phyloP scores from a whole-genome alignment of 1,284 basidiomycete genomes.

The Ustilago xerochloae region DNA sequence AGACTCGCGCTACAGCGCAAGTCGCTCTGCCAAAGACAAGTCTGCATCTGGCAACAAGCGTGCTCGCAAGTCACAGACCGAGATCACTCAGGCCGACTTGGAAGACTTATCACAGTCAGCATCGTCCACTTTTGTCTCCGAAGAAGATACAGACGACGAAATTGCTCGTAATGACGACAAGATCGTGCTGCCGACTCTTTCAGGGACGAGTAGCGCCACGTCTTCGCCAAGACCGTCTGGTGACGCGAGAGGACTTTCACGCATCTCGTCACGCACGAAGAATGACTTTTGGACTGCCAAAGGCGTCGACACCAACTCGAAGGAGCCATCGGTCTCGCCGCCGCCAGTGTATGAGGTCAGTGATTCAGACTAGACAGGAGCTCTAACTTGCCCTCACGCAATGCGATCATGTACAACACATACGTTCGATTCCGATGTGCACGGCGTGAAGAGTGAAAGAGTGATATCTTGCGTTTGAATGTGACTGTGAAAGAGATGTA shows the following conservation, averaged over 20 bases:
- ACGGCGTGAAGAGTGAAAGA: not conserved
- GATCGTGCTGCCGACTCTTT: conserved; percentile 35
- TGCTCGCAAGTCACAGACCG: conserved; percentile 6
- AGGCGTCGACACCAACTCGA: conserved; percentile 23
- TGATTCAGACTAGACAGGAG: not conserved
- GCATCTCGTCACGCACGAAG: conserved; percentile 46
- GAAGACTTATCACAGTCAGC: conserved; percentile 47
- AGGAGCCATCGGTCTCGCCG: conserved; percentile 21
- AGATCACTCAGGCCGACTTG: conserved; percentile 39
- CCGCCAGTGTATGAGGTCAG: conserved; percentile 17
- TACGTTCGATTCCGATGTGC: not conserved
- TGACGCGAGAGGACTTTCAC: conserved; percentile 13
- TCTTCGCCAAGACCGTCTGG: conserved; percentile 18
- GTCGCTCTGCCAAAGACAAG: conserved; percentile 17
- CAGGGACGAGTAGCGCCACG: conserved; percentile 15
- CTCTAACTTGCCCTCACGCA: not conserved
- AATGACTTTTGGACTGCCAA: conserved; percentile 46
- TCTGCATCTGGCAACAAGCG: conserved; percentile 13
- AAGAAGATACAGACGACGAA: conserved; percentile 35
- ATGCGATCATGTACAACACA: not conserved
- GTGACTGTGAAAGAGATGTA: not conserved
- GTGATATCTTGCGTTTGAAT: not conserved
- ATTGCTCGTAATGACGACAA: conserved; percentile 19
- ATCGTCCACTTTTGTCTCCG: conserved; percentile 44
- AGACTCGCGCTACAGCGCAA: conserved; percentile 43